Base-by-base conservation (phyloP, 805 yeast genomes). In the Ascoidea asiatica region DNA sequence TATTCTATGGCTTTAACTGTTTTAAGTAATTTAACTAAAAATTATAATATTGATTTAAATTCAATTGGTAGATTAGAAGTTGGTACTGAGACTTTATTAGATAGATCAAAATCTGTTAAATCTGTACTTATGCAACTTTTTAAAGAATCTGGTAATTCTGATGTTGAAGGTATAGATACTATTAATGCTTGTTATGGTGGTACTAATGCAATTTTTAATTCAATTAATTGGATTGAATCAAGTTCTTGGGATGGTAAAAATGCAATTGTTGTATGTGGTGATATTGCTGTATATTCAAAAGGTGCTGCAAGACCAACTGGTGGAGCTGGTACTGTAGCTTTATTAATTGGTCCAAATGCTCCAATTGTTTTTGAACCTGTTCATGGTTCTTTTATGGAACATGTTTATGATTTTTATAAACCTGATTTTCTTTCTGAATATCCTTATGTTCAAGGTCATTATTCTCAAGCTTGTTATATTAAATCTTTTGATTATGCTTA, bases 301-400 rank as follows among this genome's bases (percentile, higher is more conserved):
- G 98, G 98, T 62, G 82, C 95, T 37, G 98, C 98, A 46, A 82
- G 98, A 74, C 98, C 98, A 60, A 92, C 98, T 44, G 98, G 98
- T 64, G 98, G 98, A 70, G 97, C 95, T 45, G 98, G 98, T 62
- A 74, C 94, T 41, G 94, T 90, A 48, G 98, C 98, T 39, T 57
- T 92, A 60, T 77, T 84, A 62, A 85, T 92, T 57, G 98, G 98
- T 43, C 95, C 97, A 44, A 95, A 92, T 61, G 97, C 98, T 38
- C 98, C 98, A 53, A 74, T 92, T 53, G 96, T 86, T 38, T 80
- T 92, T 56, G 97, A 92, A 56, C 67, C 81, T 40, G 75, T 78
- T 48, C 86, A 92, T 69, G 97, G 97, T 51, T 75, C 95, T 19
- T 85, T 70, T 73, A 85, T 92, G 95, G 90, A 86, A 66, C 95